Percentiles rank a stretch among this genome's conserved stretches.
These are phyloP conservation scores for Alternaria infectoria DNA, from an alignment of 2,329 filamentous ascomycete genomes.

Conservation along the genomic window DNA sequence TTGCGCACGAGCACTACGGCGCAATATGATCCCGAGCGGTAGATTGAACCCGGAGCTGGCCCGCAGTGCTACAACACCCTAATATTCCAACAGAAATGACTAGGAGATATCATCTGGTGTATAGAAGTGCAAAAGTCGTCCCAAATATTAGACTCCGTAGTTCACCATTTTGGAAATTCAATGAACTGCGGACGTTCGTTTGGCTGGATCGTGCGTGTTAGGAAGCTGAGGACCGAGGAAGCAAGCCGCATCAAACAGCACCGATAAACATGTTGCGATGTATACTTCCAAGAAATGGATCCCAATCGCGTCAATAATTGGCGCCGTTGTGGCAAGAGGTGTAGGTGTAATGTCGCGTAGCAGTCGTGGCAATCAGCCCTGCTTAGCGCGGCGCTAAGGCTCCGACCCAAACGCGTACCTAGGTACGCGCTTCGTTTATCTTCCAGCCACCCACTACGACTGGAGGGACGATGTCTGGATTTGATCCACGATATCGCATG, in stretches of 20 bases:
- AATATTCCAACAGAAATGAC: background rate
- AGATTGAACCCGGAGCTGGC: background rate
- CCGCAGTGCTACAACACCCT: accelerated
- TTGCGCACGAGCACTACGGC: background rate
- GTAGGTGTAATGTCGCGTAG: background rate
- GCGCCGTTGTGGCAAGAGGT: background rate
- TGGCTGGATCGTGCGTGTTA: background rate
- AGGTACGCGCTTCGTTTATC: background rate
- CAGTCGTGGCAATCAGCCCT: background rate
- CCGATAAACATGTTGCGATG: background rate
- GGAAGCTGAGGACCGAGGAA: background rate
- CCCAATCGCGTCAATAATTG: background rate
- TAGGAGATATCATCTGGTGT: background rate
- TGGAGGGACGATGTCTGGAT: no score
- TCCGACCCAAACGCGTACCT: background rate
- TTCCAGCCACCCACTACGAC: background rate
- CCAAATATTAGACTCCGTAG: background rate
- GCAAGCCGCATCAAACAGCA: background rate
- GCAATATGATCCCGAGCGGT: background rate
- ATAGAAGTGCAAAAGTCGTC: background rate
- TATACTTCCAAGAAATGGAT: background rate
- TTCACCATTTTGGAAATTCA: background rate
- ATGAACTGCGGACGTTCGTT: background rate
- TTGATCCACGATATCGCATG: background rate
- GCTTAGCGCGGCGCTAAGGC: background rate